These are phyloP conservation scores for Exophiala spinifera DNA, from an alignment of 2,329 filamentous ascomycete genomes.

Conservation along the genomic window DNA sequence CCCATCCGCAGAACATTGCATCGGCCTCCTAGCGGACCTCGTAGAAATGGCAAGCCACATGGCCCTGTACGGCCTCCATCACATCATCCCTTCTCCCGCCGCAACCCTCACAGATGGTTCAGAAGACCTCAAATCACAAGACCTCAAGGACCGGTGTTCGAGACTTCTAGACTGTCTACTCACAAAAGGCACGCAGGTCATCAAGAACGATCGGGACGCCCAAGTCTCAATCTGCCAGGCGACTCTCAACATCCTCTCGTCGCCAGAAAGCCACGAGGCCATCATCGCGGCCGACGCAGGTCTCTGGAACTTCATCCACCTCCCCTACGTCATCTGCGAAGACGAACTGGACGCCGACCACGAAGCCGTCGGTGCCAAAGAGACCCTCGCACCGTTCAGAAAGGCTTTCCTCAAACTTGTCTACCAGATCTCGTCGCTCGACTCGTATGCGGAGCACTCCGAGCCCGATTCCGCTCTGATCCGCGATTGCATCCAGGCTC, in stretches of 20 bases:
- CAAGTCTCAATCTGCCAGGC: constrained; percentile 19
- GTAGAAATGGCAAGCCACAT: constrained; percentile 26
- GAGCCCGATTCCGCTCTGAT: constrained; percentile 6
- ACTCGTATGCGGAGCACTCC: constrained; percentile 11
- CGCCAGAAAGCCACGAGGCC: constrained; percentile 4
- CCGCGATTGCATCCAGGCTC: constrained; percentile 4
- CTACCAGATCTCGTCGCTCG: constrained; percentile 22
- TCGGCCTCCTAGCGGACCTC: constrained; percentile 22
- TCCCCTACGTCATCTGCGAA: constrained; percentile 4
- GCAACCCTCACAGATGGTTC: neutral
- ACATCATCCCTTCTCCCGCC: constrained; percentile 6
- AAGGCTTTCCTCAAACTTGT: constrained; percentile 22
- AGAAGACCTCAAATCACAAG: neutral
- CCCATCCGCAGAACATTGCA: constrained; percentile 1
- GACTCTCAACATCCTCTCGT: constrained; percentile 20
- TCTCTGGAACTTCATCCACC: constrained; percentile 17
- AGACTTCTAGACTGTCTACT: constrained; percentile 16
- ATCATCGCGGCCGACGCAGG: constrained; percentile 10
- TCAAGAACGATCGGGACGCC: constrained; percentile 10
- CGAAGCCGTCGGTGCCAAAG: neutral
- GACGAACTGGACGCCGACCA: constrained; percentile 15
- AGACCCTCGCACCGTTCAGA: constrained; percentile 9
- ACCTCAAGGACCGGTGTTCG: constrained; percentile 2
- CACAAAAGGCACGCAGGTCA: constrained; percentile 9
- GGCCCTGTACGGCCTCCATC: constrained; percentile 14